Evolutionary conservation across 495 filamentous ascomycete species (phyloP), one percentile per base, ranked within the genome.

Genomic region (Talaromyces stipitatus): DNA sequence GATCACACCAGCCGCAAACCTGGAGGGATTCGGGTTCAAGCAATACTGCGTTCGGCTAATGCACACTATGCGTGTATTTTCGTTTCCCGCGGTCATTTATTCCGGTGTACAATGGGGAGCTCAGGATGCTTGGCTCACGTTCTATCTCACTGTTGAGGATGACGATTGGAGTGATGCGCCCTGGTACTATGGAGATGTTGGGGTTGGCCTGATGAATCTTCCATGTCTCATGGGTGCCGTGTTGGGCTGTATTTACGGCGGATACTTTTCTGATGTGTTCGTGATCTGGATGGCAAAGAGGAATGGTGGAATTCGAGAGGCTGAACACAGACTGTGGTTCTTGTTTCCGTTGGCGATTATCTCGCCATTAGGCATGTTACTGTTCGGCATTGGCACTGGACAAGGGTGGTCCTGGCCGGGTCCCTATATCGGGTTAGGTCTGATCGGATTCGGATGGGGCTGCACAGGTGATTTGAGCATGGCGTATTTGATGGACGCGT

Each of bases 51-150:
- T 26, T 30, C 64, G 62, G 22, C 45, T 69, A 20, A 59, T 59
- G 27, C 55, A 69, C 48, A 65, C 61, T 5, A 50, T 72, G 38
- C 64, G 69, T 23, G 56, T 72, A 16, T 69, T 72, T 57, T 62
- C 50, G 3, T 70, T 72, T 55, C 69, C 69, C 0, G 68, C 68
- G 4, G 68, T 72, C 23, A 46, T 67, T 23, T 72, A 62, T 50
- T 66, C 66, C 5, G 66, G 66, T 18, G 53, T 72, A 18, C 69
- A 71, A 50, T 72, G 68, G 69, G 68, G 68, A 23, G 68, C 63
- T 14, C 69, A 72, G 48, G 69, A 72, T 56, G 69, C 69, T 3
- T 72, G 69, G 69, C 50, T 72, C n/a, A 65, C 65, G 14, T 72
- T 72, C 59, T 72, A 71, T 48, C 61, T 72, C 18, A 72, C 69